Conservation (phyloP, 805 yeast genomes). For the Metschnikowia cubensis region DNA sequence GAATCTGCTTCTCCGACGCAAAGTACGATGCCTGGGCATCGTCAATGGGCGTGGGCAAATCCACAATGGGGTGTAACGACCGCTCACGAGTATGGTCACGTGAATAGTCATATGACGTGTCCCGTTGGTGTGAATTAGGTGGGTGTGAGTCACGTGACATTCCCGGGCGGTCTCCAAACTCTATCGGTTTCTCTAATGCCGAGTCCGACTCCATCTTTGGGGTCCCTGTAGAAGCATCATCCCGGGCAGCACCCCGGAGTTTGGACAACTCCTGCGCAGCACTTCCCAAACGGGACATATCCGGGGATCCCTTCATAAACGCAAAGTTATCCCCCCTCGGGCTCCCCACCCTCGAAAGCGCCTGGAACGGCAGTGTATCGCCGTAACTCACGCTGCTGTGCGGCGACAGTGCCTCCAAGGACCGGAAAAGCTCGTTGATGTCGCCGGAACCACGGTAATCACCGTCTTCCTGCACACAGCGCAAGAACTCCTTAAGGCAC, state of each 20-base stretch:
- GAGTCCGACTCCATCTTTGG: neutral
- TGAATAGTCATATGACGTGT: neutral
- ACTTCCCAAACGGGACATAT: neutral
- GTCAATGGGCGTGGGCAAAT: conserved; percentile 26
- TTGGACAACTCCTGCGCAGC: neutral
- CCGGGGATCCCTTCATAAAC: neutral
- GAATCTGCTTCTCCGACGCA: conserved; percentile 4
- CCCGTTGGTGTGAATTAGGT: neutral
- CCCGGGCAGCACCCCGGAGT: neutral
- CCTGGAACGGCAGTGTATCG: conserved; percentile 6
- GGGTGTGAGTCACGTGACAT: neutral
- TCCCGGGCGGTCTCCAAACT: neutral
- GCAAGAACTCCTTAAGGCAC: conserved; percentile 21
- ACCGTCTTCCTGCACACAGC: conserved; percentile 14
- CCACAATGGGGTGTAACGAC: conserved; percentile 22
- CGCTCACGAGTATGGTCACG: conserved; percentile 1
- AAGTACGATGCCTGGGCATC: conserved; percentile 14
- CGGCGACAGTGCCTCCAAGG: conserved; percentile 16
- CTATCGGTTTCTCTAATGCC: conserved; percentile 6
- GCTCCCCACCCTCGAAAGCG: neutral
- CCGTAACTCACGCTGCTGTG: conserved; percentile 4
- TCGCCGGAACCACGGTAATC: conserved; percentile 36
- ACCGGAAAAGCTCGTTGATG: conserved; percentile 29
- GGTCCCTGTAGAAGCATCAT: neutral
- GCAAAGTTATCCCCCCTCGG: neutral